A percentile compares a stretch with the other conserved stretches of the same genome.
These are phyloP conservation scores for Rhizopogon roseolus DNA, from an alignment of 768 basidiomycete genomes.

Conservation along the genomic window DNA sequence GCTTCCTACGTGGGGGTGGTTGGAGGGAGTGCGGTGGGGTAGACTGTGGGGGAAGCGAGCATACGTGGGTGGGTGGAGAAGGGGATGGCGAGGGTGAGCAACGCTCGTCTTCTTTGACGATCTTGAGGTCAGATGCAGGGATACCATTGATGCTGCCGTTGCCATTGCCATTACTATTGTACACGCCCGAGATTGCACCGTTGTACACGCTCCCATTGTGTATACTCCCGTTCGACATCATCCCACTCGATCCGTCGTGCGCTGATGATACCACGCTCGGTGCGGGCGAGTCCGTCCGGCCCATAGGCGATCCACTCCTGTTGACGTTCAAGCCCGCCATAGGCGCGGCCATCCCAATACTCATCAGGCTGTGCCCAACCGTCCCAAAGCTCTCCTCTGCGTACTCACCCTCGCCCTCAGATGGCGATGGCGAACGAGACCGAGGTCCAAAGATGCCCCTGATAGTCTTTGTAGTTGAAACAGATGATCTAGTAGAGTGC, in stretches of 20 bases:
- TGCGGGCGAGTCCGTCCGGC: not conserved
- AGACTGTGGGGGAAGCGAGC: slow-evolving; percentile 19
- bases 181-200: not conserved
- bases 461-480: slow-evolving; percentile 46
- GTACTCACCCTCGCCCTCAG: slow-evolving; percentile 22
- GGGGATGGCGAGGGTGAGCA: slow-evolving; percentile 7
- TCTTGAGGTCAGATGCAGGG: slow-evolving; percentile 31
- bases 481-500: not conserved
- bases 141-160: slow-evolving; percentile 5
- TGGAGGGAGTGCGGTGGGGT: slow-evolving; percentile 27
- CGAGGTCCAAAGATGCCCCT: slow-evolving; percentile 55
- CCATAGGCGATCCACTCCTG: not conserved
- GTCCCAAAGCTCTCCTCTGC: slow-evolving; percentile 54
- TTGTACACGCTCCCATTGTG: not conserved
- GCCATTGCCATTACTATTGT: not conserved
- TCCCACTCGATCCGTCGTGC: not conserved
- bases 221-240: not conserved
- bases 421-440: slow-evolving; percentile 45
- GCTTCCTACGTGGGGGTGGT: slow-evolving; percentile 29
- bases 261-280: slow-evolving; percentile 2
- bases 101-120: slow-evolving; percentile 31
- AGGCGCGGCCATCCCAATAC: not conserved
- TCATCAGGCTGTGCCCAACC: slow-evolving; percentile 44
- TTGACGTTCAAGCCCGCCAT: not conserved
- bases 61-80: slow-evolving; percentile 17